These are phyloP conservation scores for Aureobasidium sp. DNA, from an alignment of 2,329 filamentous ascomycete species.

Conservation along the genomic window DNA sequence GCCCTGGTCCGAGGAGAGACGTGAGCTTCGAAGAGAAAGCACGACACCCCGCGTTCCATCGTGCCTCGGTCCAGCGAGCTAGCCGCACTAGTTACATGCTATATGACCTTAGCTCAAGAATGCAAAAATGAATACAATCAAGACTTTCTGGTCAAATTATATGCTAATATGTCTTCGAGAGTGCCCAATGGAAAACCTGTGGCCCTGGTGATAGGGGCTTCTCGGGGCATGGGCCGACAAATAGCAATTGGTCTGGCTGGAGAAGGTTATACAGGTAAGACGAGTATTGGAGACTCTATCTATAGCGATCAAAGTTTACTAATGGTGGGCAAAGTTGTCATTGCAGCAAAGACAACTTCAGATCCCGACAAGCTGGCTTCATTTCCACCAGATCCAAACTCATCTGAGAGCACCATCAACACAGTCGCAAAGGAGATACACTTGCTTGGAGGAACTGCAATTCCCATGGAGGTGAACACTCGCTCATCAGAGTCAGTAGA, in stretches of 20 bases:
- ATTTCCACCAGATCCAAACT: conserved; percentile 73
- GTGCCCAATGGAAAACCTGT: conserved; percentile 14
- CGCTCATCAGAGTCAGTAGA: neutral
- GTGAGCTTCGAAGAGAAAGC: neutral
- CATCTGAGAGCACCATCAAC: conserved; percentile 65
- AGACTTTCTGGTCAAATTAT: neutral
- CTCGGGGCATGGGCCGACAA: conserved; percentile 73
- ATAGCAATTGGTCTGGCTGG: conserved; percentile 69
- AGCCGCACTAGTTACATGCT: neutral
- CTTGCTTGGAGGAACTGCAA: conserved; percentile 56
- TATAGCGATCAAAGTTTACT: neutral
- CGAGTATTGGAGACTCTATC: neutral
- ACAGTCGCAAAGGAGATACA: conserved; percentile 71
- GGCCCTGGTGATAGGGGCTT: conserved; percentile 40
- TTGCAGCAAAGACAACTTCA: conserved; percentile 68
- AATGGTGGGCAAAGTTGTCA: conserved; percentile 54
- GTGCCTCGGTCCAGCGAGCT: neutral
- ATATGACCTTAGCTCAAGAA: neutral
- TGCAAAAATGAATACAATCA: no score
- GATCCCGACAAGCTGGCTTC: conserved; percentile 49
- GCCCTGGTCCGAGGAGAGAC: neutral
- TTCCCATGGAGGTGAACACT: conserved; percentile 59
- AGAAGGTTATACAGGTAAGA: conserved; percentile 60
- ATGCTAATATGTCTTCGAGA: neutral
- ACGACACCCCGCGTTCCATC: neutral